Conservation (phyloP, 164 flowering plant species). For the Berberis vulgaris region DNA sequence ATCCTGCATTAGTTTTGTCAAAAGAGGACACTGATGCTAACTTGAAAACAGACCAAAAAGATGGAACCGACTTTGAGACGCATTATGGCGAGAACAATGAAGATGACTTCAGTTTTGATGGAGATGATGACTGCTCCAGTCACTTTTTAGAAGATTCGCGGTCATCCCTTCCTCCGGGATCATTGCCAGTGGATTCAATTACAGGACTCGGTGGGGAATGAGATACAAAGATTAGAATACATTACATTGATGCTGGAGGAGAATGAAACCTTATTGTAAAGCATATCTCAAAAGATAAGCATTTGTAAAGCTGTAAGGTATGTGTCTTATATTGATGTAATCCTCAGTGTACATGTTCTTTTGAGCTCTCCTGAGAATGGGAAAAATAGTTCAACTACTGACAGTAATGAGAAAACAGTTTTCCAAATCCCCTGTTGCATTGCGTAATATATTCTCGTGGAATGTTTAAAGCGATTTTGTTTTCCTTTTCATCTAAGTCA, state of each 20-base stretch:
- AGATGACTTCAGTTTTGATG: slow-evolving; percentile 17
- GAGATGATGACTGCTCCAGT: slow-evolving; percentile 19
- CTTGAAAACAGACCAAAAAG: slow-evolving; percentile 11
- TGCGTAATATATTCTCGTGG: too few species aligned
- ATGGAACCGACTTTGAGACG: slow-evolving; percentile 8
- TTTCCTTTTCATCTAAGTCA: too few species aligned
- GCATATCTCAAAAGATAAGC: too few species aligned
- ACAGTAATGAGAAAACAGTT: too few species aligned
- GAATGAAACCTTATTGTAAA: too few species aligned
- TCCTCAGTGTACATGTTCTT: too few species aligned
- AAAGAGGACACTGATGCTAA: slow-evolving; percentile 15
- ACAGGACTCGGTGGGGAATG: slow-evolving; percentile 22
- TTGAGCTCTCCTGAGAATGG: too few species aligned
- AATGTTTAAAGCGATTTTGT: too few species aligned
- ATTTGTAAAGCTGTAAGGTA: too few species aligned
- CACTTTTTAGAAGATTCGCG: slow-evolving; percentile 29
- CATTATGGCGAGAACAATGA: slow-evolving; percentile 19
- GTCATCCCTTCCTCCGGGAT: slow-evolving; percentile 40
- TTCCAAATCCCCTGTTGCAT: too few species aligned
- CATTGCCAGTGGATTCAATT: slow-evolving; percentile 64
- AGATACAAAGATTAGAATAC: background rate
- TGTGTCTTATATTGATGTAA: too few species aligned
- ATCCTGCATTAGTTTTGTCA: slow-evolving; percentile 45
- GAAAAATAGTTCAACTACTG: too few species aligned
- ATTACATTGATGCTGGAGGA: background rate